Evolutionary conservation across 2,329 filamentous ascomycete species (phyloP).

Genomic region (Aschersonia sp.): DNA sequence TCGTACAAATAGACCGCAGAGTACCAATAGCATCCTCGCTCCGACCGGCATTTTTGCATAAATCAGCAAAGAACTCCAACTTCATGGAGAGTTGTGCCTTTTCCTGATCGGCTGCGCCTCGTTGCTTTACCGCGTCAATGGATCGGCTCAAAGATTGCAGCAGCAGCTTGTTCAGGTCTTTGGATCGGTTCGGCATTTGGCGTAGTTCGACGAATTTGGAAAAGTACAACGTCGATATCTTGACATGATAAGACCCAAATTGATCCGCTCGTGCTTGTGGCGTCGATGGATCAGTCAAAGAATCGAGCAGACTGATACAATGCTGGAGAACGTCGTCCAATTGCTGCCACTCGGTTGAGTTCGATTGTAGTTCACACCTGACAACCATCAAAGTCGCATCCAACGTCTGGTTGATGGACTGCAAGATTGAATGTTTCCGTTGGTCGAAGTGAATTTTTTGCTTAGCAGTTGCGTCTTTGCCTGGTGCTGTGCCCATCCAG

Average conservation of each 20-base stretch:
- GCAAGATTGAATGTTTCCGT: slow-evolving; percentile 35
- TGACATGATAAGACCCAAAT: slow-evolving; percentile 39
- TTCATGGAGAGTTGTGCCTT: slow-evolving; percentile 48
- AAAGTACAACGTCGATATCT: slow-evolving; percentile 60
- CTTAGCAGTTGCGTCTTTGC: slow-evolving; percentile 36
- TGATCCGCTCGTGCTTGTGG: slow-evolving; percentile 16
- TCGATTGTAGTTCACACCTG: slow-evolving; percentile 35
- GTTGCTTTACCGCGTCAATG: slow-evolving; percentile 44
- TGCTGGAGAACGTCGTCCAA: slow-evolving; percentile 45
- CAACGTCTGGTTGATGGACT: slow-evolving; percentile 40
- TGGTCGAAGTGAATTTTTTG: slow-evolving; percentile 48
- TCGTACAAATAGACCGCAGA: slow-evolving; percentile 45
- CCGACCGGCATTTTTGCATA: slow-evolving; percentile 38
- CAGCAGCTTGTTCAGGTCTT: slow-evolving; percentile 23
- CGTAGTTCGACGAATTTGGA: slow-evolving; percentile 40
- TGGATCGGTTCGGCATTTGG: slow-evolving; percentile 24
- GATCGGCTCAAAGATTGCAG: slow-evolving; percentile 48
- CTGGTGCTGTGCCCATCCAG: slow-evolving; percentile 46
- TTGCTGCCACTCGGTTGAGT: slow-evolving; percentile 34
- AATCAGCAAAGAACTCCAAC: slow-evolving; percentile 50
- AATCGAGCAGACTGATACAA: slow-evolving; percentile 36
- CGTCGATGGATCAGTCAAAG: slow-evolving; percentile 26
- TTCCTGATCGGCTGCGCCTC: slow-evolving; percentile 38
- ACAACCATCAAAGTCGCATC: slow-evolving; percentile 44
- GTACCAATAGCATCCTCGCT: slow-evolving; percentile 42